phyloP scores from a whole-genome alignment of 2,329 filamentous ascomycete species.

The Nemania diffusa region DNA sequence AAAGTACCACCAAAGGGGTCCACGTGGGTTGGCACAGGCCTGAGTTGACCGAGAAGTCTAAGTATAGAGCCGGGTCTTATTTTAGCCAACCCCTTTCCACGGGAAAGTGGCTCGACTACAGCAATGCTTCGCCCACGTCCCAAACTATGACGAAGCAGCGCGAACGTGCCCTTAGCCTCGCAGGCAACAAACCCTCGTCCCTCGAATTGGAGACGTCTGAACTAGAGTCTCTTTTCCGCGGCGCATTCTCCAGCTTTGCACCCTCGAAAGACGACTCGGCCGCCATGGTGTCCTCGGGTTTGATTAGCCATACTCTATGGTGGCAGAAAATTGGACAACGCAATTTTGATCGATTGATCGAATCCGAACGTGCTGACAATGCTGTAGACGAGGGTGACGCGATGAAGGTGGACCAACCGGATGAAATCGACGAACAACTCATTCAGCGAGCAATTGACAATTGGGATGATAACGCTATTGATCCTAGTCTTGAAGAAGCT shows the following conservation, averaged over 20 bases:
- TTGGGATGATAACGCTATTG: slow-evolving; percentile 67
- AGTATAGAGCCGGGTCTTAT: slow-evolving; percentile 68
- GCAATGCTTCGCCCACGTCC: slow-evolving; percentile 68
- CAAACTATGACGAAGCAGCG: slow-evolving; percentile 72
- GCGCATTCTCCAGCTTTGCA: slow-evolving; percentile 83
- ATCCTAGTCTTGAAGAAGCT: slow-evolving; percentile 66
- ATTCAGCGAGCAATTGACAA: slow-evolving; percentile 66
- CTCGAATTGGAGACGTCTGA: slow-evolving; percentile 70
- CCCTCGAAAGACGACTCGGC: slow-evolving; percentile 78
- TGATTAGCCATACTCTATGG: slow-evolving; percentile 74
- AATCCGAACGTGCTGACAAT: slow-evolving; percentile 56
- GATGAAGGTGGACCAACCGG: slow-evolving; percentile 41
- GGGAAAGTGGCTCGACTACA: slow-evolving; percentile 77
- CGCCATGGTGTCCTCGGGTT: slow-evolving; percentile 74
- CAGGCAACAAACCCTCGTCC: slow-evolving; percentile 66
- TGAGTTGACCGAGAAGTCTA: slow-evolving; percentile 65
- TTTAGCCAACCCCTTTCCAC: slow-evolving; percentile 72
- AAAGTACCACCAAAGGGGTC: slow-evolving; percentile 73
- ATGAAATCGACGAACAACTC: slow-evolving; percentile 62
- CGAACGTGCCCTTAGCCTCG: slow-evolving; percentile 76
- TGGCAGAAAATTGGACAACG: slow-evolving; percentile 78
- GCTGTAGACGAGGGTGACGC: slow-evolving; percentile 50
- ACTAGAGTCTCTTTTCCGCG: slow-evolving; percentile 78
- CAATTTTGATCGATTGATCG: slow-evolving; percentile 72
- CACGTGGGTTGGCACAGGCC: slow-evolving; percentile 64